Conservation (phyloP, 1,284 basidiomycete genomes). For the Vanrija sp. region DNA sequence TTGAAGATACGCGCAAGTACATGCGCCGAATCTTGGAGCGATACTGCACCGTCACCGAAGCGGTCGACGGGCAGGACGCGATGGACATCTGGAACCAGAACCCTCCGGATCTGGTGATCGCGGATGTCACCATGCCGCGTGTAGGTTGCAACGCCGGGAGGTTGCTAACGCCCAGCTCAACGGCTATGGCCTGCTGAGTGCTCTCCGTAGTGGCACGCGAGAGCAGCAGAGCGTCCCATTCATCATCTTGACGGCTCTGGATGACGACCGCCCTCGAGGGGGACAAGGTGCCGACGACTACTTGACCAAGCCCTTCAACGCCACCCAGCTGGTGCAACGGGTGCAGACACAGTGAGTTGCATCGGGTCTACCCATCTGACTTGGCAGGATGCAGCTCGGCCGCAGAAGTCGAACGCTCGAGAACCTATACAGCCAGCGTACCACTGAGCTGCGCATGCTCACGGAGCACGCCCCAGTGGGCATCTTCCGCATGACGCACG, state of each 20-base stretch:
- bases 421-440: constrained; percentile 37
- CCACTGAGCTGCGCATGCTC: constrained; percentile 39
- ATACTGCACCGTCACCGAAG: constrained; percentile 48
- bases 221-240: constrained; percentile 30
- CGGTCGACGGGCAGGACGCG: constrained; percentile 47
- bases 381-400: constrained; percentile 31
- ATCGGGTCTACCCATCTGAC: too few relatives aligned
- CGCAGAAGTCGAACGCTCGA: constrained; percentile 39
- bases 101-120: constrained; percentile 42
- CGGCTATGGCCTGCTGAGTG: constrained; percentile 33
- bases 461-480: constrained; percentile 28
- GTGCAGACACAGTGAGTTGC: constrained; percentile 28
- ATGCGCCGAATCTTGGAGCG: constrained; percentile 43
- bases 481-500: constrained; percentile 31
- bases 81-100: constrained; percentile 32
- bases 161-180: constrained; percentile 24
- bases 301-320: constrained; percentile 44
- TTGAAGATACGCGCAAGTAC: constrained; percentile 37
- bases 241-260: constrained; percentile 40
- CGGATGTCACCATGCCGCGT: constrained; percentile 51
- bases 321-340: constrained; percentile 49
- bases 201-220: constrained; percentile 18
- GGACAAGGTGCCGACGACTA: constrained; percentile 47
- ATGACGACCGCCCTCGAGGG: constrained; percentile 26
- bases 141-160: constrained; percentile 3